Base-by-base conservation (phyloP, 176 grass and related monocot genomes). In the Aegilops bicornis region DNA sequence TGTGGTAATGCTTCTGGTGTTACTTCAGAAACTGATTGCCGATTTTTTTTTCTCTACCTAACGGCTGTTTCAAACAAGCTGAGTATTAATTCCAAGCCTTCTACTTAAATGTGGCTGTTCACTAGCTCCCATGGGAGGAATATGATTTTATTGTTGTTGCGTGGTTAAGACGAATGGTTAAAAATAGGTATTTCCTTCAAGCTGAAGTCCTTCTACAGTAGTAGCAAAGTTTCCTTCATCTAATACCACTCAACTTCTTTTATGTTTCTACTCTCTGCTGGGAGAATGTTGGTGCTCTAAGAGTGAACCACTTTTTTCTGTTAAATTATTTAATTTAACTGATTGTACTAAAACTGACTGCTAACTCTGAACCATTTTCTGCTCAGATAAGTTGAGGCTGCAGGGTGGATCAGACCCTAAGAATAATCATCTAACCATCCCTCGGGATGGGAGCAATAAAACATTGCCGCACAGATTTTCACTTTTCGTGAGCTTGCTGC, bases 391-490 rank as follows among this genome's bases (percentile, higher is more conserved):
- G 85, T 85, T 69, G 31, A 92, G 80, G 83, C 75, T 82, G 79
- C 90, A 85, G 20, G 76, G 52, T 24, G 86, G 77, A 70, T 76
- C 78, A 39, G 92, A 97, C 61, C 87, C 77, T 22, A 97, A 76
- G 86, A 97, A 92, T 88, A 92, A 92, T 10, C 27, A 94, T 14
- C 33, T 83, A 47, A 42, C 84, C 23, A 83, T 97, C 62, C 90
- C 79, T 60, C 89, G 91, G 75, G 95, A 97, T 30, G 95, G 90
- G 54, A 97, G 67, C 67, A 91, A 47, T 84, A 91, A 82, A 91
- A 97, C 85, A 97, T 97, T 70, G 95, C 95, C 24, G 95, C 95
- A 32, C 95, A 97, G 29, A 97, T 90, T 52, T 97, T 97, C 77
- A 97, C 95, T 83, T 97, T 97, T 58, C 88, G 92, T 79, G 95